phyloP scores from a whole-genome alignment of 495 filamentous ascomycete species.

The Hypoxylon crocopeplum region DNA sequence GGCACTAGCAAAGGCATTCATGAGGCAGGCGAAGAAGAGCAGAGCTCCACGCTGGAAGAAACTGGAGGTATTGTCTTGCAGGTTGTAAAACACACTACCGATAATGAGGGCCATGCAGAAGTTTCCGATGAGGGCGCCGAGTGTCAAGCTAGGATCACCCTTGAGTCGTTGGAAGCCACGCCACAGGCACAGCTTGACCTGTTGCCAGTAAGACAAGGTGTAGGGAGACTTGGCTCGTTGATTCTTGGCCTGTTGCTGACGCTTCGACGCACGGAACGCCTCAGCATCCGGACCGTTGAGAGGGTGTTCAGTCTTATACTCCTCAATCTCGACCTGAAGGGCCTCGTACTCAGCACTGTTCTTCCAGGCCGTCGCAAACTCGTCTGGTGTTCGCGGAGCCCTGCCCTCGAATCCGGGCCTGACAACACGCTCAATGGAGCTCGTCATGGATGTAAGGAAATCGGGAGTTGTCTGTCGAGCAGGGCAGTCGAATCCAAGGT shows the following conservation, averaged over 20 bases:
- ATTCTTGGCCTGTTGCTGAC: constrained; percentile 68
- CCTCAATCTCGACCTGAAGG: constrained; percentile 73
- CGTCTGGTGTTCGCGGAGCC: constrained; percentile 75
- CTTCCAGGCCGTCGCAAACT: constrained; percentile 78
- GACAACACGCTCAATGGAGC: constrained; percentile 69
- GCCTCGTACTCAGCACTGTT: constrained; percentile 69
- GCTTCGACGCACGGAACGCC: constrained; percentile 71
- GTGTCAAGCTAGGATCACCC: constrained; percentile 74
- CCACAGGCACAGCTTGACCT: constrained; percentile 74
- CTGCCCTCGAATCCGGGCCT: constrained; percentile 68
- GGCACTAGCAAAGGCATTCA: constrained; percentile 82
- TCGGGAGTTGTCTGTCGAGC: constrained; percentile 77
- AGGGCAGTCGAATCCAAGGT: constrained; percentile 79
- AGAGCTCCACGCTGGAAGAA: constrained; percentile 84
- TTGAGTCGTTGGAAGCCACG: constrained; percentile 74
- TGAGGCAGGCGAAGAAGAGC: constrained; percentile 85
- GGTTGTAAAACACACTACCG: constrained; percentile 81
- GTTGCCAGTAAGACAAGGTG: constrained; percentile 74
- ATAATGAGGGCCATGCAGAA: constrained; percentile 78
- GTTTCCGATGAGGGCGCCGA: constrained; percentile 77
- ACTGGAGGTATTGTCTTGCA: constrained; percentile 64
- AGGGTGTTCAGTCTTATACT: constrained; percentile 68
- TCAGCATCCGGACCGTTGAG: constrained; percentile 68
- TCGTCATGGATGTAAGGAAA: constrained; percentile 82
- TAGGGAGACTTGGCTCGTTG: constrained; percentile 74